These are phyloP conservation scores for Gentiana dahurica DNA, from an alignment of 257 asterid genomes.

Conservation along the genomic window DNA sequence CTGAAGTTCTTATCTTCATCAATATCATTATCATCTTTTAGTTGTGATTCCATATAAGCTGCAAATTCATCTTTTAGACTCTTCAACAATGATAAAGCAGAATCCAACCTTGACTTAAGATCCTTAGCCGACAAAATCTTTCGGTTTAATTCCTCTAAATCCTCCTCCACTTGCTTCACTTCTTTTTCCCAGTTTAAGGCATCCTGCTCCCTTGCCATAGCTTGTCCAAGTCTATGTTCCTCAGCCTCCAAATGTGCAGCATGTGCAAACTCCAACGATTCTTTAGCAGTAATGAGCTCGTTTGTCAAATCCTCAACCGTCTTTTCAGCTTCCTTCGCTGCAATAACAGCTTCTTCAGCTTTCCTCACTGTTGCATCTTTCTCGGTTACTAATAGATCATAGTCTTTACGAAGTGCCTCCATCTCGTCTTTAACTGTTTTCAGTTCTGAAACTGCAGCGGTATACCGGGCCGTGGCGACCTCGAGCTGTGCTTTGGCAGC, in stretches of 20 bases:
- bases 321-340: conserved; percentile 65
- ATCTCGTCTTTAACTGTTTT: conserved; percentile 44
- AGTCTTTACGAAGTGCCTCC: conserved; percentile 54
- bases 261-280: conserved; percentile 79
- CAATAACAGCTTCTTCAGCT: conserved; percentile 57
- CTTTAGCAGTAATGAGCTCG: conserved; percentile 71
- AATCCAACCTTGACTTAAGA: conserved; percentile 50
- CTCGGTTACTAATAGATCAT: conserved; percentile 40
- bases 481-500: conserved; percentile 97
- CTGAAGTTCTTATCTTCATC: conserved; percentile 24
- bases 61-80: conserved; percentile 71
- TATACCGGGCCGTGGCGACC: conserved; percentile 77
- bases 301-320: conserved; percentile 78
- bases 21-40: conserved; percentile 18
- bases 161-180: conserved; percentile 57
- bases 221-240: conserved; percentile 76
- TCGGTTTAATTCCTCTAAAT: conserved; percentile 44
- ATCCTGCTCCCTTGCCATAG: conserved; percentile 81
- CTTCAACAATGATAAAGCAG: conserved; percentile 42
- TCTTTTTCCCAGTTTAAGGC: conserved; percentile 75
- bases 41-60: conserved; percentile 60
- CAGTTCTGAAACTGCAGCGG: conserved; percentile 67
- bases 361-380: conserved; percentile 46
- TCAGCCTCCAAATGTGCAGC: conserved; percentile 87
- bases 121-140: conserved; percentile 46